These are phyloP conservation scores for Wickerhamiella spandovensis DNA, from an alignment of 805 yeast species.

Conservation along the genomic window DNA sequence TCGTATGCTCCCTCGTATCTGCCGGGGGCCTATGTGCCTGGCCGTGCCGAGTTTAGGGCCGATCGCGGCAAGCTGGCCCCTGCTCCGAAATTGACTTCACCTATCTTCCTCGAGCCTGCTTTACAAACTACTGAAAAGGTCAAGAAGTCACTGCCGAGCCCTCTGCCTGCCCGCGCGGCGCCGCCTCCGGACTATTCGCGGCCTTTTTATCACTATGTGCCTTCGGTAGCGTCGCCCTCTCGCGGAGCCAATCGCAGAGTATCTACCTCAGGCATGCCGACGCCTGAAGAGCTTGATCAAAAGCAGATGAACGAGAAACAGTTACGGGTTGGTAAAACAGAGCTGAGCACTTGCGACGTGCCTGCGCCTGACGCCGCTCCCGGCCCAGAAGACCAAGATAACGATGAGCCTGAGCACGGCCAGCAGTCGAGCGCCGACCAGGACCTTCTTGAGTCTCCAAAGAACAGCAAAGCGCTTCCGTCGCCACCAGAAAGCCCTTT, in stretches of 20 bases:
- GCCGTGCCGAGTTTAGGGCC: too few species aligned
- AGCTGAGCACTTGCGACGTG: too few species aligned
- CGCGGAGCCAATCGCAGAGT: neutral
- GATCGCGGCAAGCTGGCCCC: too few species aligned
- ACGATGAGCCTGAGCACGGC: neutral
- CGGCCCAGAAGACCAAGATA: too few species aligned
- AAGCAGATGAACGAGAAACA: neutral
- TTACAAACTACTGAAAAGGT: neutral
- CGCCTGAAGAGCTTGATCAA: neutral
- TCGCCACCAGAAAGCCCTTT: slow-evolving; percentile 1
- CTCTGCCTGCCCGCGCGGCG: too few species aligned
- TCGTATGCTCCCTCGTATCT: too few species aligned
- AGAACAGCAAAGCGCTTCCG: neutral
- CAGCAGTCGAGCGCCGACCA: neutral
- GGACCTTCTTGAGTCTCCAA: neutral
- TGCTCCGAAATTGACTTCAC: neutral
- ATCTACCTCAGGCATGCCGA: neutral
- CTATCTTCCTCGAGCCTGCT: neutral
- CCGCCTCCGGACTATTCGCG: neutral
- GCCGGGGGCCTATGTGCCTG: too few species aligned
- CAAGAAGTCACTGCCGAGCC: too few species aligned
- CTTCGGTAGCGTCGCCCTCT: neutral
- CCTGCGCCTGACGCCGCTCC: too few species aligned
- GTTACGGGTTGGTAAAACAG: too few species aligned
- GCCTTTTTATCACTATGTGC: neutral